Evolutionary conservation across 148 eudicot species (phyloP), one percentile per base, ranked within the genome.

Genomic region (Linanthus parryae): DNA sequence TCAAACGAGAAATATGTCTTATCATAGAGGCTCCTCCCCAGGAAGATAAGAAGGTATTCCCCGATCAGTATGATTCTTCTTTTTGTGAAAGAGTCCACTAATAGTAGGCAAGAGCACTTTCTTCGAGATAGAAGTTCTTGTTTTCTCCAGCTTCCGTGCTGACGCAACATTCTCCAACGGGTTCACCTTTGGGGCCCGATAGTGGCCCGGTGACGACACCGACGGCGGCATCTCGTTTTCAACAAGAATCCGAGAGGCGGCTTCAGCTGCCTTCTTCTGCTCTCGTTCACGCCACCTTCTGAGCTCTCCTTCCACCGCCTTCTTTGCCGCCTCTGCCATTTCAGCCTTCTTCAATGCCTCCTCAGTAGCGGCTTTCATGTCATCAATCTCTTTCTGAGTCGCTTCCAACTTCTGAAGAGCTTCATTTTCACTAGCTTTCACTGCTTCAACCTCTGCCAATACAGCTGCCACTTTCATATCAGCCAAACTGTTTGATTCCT

Each of bases 281-380:
- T 94, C 95, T 19, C 80, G 72, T 55, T 88, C 95, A 5, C 88
- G 72, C 91, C 83, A 78, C 47, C 85, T 74, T 24, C 76, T 71
- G 17, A 94, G 88, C 72, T 88, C 99, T 37, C 95, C 83, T 49
- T 94, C 95, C 28, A 94, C 80, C 1, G 95, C 99, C 63, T 71
- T 88, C 68, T 72, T 94, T 28, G 96, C 96, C 3, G 91, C 83
- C 66, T 80, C 85, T 7, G 95, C 80, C 77, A 67, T 84, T 58
- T 82, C 82, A 2, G 88, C 88, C 56, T 58, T 82, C 73, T 70
- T 88, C 59, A 88, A 39, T 7, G 91, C 88, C 23, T 72, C 95
- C 44, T 67, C 68, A 15, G 86, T 82, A 12, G 83, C 83, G 37
- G 71, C 71, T 58, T 80, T 82, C 67, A 76, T 72, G 8, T 75